Evolutionary conservation across 768 basidiomycete genomes (phyloP), one percentile per base, ranked within the genome.

Genomic region (Cyclocybe aegerita): DNA sequence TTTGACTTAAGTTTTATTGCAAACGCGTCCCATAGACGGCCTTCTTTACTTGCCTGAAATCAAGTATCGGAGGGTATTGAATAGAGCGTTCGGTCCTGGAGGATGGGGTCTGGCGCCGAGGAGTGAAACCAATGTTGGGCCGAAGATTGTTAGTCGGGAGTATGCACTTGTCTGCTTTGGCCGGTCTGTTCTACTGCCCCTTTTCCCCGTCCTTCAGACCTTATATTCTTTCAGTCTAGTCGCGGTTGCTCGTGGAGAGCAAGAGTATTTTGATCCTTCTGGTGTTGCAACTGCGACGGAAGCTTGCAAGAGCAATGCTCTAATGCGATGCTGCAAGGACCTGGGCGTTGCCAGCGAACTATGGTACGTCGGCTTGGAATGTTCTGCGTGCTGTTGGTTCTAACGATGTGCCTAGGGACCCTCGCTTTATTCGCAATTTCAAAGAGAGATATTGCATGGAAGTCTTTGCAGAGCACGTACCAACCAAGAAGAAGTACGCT

Each of bases 251-350:
- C 79, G 95, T 43, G 96, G 96, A 30, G 96, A 98, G 71, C 94
- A 98, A 58, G 93, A 97, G 59, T 98, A 94, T 69, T 98, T 98
- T 60, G 93, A 95, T 61, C 86, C 90, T 6, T 78, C 80, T 0
- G 93, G 93, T 10, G 84, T 98, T 43, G 82, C 96, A 1, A 98
- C 96, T 0, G 96, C 96, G 0, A 90, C 89, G 0, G 96, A 98
- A 66, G 93, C 87, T 0, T 92, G 89, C 73, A 98, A 98, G 70
- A 93, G 90, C 64, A 98, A 98, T 56, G 96, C 96, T 0, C 74
- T 98, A 30, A 97, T 98, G 95, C 77, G 96, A 31, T 98, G 96
- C 67, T 94, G 92, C 73, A 98, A 98, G 64, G 96, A 98, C 63
- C 72, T 98, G 36, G 96, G 96, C 9, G 79, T 98, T 58, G 96